These are phyloP conservation scores for Catenaria anguillulae DNA, from an alignment of 371 early-diverging fungal species.

Conservation along the genomic window DNA sequence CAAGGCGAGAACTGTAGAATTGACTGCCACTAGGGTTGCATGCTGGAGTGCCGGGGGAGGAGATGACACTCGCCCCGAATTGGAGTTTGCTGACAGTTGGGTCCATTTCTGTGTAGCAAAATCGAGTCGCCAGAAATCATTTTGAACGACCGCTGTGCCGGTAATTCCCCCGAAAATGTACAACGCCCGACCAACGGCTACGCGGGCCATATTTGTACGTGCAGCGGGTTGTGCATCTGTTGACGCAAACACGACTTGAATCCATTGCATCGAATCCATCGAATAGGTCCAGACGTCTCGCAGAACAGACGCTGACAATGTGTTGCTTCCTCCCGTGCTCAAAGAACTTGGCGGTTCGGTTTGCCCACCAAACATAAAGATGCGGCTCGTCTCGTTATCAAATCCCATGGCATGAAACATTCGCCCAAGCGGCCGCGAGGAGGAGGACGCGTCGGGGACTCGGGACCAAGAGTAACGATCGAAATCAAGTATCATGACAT, in stretches of 20 bases:
- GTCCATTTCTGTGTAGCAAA: conserved; percentile 6
- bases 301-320: no score
- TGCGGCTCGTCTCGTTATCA: background rate
- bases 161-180: background rate
- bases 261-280: no score
- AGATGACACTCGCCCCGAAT: background rate
- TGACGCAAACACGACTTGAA: no score
- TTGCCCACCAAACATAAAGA: background rate
- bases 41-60: background rate
- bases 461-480: conserved; percentile 7
- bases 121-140: conserved; percentile 12
- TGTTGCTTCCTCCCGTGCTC: no score
- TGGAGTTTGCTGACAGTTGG: background rate
- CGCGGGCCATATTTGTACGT: background rate
- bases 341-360: background rate
- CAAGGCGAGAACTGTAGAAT: conserved; percentile 10
- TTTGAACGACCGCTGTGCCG: no score
- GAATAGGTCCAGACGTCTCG: no score
- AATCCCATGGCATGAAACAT: conserved; percentile 10
- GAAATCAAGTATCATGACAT: conserved; percentile 5
- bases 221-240: no score
- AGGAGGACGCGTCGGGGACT: background rate
- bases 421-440: conserved; percentile 6
- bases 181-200: background rate
- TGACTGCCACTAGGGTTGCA: conserved; percentile 6